Base-by-base conservation (phyloP, 768 basidiomycete genomes). In the Grammothele lineata region DNA sequence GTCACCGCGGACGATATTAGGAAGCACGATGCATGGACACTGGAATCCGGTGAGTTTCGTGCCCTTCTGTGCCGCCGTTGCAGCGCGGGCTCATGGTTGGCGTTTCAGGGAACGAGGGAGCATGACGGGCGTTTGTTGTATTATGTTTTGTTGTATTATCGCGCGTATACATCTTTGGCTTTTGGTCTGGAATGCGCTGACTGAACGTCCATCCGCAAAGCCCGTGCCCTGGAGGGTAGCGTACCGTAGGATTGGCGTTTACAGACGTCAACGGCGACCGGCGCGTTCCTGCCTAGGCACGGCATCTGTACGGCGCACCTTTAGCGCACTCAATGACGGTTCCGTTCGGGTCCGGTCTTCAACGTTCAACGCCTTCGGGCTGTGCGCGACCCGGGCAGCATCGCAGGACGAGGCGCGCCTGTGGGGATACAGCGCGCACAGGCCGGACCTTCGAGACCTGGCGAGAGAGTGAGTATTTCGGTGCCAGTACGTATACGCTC, bases 1-100 rank as follows among this genome's bases (percentile, higher is more conserved):
- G 95, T 98, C 18, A 87, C 85, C 3, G 81, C 83, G 48, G 78
- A 83, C 4, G 95, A 98, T 70, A 92, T 98, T 52, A 80, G 76
- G 69, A 75, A 73, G 51, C 88, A 92, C 58, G 83, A 88, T 0
- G 75, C 86, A 17, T 92, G 90, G 90, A 92, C 90, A 41, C 78
- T 70, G 57, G 88, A 92, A 61, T 86, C 85, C 53, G 89, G 89
- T 84, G 55, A 57, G 83, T 35, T 30, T 18, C 37, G 18, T 30
- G 34, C 25, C 27, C 14, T 30, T 30, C 27, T 30, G 7, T 14
- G 14, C 27, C 8, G 8, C 7, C 14, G 14, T 14, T 14, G 27
- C 27, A 30, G 27, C 27, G 14, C 8, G 14, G 14, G 27, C 27
- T 30, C 7, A 30, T 45, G 17, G 40, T 33, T 5, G 15, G 10